Percentiles rank a stretch among this genome's conserved stretches.
These are phyloP conservation scores for Rosa persica DNA, from an alignment of 306 rosid genomes.

Conservation along the genomic window DNA sequence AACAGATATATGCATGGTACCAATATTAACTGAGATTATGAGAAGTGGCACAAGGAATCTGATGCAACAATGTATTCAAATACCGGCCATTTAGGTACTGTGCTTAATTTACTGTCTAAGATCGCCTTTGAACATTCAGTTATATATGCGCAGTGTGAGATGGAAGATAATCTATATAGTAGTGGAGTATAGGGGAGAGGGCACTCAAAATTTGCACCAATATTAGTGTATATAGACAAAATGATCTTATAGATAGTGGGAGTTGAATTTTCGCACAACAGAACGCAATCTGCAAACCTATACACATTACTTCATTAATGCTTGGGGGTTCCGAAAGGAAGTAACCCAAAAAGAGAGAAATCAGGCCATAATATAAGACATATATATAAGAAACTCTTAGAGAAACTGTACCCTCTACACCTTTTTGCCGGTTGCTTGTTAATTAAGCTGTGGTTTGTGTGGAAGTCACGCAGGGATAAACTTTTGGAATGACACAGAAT, in stretches of 20 bases:
- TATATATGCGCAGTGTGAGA: not conserved
- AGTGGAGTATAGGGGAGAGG: not conserved
- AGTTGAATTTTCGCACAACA: not conserved
- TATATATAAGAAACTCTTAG: not conserved
- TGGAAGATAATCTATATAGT: not conserved
- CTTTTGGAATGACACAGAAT: not conserved
- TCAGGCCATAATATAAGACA: not conserved
- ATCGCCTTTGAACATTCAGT: not conserved
- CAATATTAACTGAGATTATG: not conserved
- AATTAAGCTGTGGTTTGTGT: not conserved
- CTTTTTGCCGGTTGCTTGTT: not conserved
- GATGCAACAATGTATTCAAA: not conserved
- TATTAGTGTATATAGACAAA: not conserved
- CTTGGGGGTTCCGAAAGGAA: not conserved
- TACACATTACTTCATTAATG: not conserved
- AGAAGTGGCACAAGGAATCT: not conserved
- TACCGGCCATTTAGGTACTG: not conserved
- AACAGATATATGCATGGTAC: not conserved
- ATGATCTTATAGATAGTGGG: not conserved
- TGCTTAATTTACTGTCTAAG: not conserved
- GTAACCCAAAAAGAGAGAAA: not conserved
- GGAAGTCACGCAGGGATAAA: not conserved
- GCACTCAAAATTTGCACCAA: not conserved
- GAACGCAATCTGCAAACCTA: not conserved
- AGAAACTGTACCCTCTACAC: not conserved